Evolutionary conservation across 2,329 filamentous ascomycete genomes (phyloP), one percentile per base, ranked within the genome.

Genomic region (Trematosphaeria pertusa): DNA sequence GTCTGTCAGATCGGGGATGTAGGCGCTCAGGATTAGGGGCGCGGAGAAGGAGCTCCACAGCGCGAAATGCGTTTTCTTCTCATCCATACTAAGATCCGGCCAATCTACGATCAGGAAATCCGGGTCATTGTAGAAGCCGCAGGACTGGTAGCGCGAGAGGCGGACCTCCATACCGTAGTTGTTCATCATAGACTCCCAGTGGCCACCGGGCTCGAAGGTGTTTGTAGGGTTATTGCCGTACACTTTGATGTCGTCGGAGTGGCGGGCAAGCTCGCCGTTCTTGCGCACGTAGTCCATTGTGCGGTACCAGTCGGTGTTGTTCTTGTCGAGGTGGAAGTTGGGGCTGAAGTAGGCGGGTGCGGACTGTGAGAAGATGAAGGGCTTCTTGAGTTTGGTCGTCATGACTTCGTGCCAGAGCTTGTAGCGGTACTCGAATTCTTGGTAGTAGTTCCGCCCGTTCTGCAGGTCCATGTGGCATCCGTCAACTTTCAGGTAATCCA

Each of bases 181-280:
- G 50, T 69, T 70, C 68, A 77, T 73, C 44, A 81, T 72, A 48
- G 75, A 78, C 22, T 74, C 69, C 78, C 78, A 80, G 4, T 73
- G 72, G 33, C 69, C 73, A 15, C 71, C 58, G 4, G 59, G 53
- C 42, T 62, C 72, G 38, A 59, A 61, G 1, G 38, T 55, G 32
- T 53, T 52, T 7, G 20, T 43, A 1, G 52, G 48, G 12, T 72
- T 61, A 11, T 67, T 67, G 36, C 56, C 63, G 50, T 76, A 79
- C 1, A 72, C 73, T 18, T 73, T 64, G 38, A 78, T 71, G 45
- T 75, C 76, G 18, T 69, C 61, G 3, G 74, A 78, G 50, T 78
- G 76, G 4, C 76, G 67, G 0, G 76, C 75, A 1, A 79, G 65
- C 51, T 78, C 73, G 1, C 75, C 74, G 32, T 65, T 73, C 2